These are phyloP conservation scores for Fusarium sp. DNA, from an alignment of 2,329 filamentous ascomycete species.

Conservation along the genomic window DNA sequence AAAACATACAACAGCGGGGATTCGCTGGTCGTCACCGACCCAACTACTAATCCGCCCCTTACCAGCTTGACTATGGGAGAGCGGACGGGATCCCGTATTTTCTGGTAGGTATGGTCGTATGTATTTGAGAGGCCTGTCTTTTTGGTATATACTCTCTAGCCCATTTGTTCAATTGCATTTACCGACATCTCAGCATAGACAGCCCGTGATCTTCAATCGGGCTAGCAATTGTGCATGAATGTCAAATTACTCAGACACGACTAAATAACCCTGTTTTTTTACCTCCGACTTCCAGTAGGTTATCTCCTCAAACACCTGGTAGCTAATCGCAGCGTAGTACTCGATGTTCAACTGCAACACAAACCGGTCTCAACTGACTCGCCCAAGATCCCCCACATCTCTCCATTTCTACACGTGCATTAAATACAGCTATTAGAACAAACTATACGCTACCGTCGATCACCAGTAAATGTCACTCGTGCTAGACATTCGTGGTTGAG, in stretches of 20 bases:
- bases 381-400: neutral
- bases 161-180: neutral
- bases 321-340: neutral
- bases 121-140: rapidly evolving
- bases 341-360: neutral
- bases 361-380: neutral
- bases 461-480: neutral
- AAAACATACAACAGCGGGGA: neutral
- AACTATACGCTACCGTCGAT: neutral
- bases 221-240: neutral
- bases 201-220: neutral
- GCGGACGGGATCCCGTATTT: neutral
- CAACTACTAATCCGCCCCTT: neutral
- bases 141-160: rapidly evolving
- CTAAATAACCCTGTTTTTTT: neutral
- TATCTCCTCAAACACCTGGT: neutral
- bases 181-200: neutral
- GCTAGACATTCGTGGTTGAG: slow-evolving; percentile 32
- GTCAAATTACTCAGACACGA: neutral
- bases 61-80: neutral
- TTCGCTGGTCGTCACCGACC: neutral
- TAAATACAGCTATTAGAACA: neutral
- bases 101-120: neutral
- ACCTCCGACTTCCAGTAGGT: neutral
- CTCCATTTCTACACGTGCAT: slow-evolving; percentile 16